These are phyloP conservation scores for Phytophthora nicotianae DNA, from an alignment of 352 stramenopile genomes.

Conservation along the genomic window DNA sequence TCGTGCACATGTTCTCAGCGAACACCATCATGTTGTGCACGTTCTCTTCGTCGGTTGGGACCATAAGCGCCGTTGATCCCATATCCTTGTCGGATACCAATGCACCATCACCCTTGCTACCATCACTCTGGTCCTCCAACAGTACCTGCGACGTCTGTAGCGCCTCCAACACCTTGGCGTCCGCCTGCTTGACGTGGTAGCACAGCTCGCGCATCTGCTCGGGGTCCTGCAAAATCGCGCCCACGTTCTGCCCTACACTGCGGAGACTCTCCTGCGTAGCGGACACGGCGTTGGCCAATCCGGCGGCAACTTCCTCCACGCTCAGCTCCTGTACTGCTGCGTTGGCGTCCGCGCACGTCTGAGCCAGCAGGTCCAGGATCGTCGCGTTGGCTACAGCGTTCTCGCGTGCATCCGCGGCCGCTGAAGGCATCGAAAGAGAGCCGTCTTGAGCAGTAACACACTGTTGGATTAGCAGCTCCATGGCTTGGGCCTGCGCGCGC, in stretches of 20 bases:
- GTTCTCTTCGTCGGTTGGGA: conserved; percentile 61
- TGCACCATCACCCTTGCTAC: conserved; percentile 1
- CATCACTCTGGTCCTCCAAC: conserved; percentile 25
- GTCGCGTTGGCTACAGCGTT: conserved; percentile 41
- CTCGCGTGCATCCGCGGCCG: conserved; percentile 6
- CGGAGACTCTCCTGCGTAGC: conserved; percentile 71
- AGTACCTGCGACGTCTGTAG: conserved; percentile 33
- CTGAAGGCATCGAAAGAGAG: background rate
- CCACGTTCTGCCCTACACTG: conserved; percentile 58
- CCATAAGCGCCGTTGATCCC: conserved; percentile 20
- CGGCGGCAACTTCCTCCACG: conserved; percentile 56
- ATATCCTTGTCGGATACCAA: conserved; percentile 5
- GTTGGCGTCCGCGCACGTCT: conserved; percentile 68
- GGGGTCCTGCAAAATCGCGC: conserved; percentile 64
- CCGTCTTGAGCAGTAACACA: conserved; percentile 30
- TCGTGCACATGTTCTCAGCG: conserved; percentile 74
- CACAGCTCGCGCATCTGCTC: conserved; percentile 64
- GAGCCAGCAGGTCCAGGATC: conserved; percentile 69
- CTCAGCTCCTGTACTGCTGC: conserved; percentile 55
- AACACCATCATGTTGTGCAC: conserved; percentile 79
- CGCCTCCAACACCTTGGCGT: conserved; percentile 54
- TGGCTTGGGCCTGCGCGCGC: conserved; percentile 52
- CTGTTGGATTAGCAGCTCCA: conserved; percentile 67
- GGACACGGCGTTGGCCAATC: conserved; percentile 56
- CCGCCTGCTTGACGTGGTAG: conserved; percentile 55